A percentile compares a stretch with the other conserved stretches of the same genome.
Conservation (phyloP, 2,329 filamentous ascomycete species). For the Arthrobotrys pseudoclavata region DNA sequence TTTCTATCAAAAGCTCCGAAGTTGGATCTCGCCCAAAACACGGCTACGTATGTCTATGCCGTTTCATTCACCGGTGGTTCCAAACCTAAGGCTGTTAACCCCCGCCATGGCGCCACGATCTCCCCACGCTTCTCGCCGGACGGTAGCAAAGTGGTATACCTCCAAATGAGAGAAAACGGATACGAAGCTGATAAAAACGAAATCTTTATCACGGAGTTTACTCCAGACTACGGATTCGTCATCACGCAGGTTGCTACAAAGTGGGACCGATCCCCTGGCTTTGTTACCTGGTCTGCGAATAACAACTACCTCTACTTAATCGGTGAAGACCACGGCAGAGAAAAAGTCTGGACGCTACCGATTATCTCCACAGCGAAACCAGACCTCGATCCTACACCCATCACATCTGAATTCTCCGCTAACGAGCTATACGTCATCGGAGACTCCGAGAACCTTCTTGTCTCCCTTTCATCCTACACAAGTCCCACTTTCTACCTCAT, state of each 20-base stretch:
- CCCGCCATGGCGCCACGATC: conserved; percentile 65
- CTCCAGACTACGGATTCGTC: conserved; percentile 64
- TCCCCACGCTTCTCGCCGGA: conserved; percentile 76
- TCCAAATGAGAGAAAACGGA: conserved; percentile 80
- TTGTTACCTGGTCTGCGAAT: conserved; percentile 70
- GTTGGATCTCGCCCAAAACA: conserved; percentile 79
- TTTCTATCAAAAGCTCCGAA: conserved; percentile 82
- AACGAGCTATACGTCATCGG: conserved; percentile 60
- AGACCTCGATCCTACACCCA: conserved; percentile 18
- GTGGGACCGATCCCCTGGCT: conserved; percentile 71
- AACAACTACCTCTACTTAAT: conserved; percentile 77
- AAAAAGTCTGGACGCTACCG: conserved; percentile 75
- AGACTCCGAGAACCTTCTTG: conserved; percentile 70
- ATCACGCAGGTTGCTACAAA: conserved; percentile 66
- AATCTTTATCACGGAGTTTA: conserved; percentile 66
- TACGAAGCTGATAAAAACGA: conserved; percentile 83
- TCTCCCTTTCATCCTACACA: conserved; percentile 77
- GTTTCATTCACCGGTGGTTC: conserved; percentile 65
- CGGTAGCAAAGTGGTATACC: conserved; percentile 79
- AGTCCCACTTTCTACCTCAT: conserved; percentile 80
- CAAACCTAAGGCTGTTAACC: conserved; percentile 64
- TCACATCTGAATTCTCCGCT: conserved; percentile 41
- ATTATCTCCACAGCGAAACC: conserved; percentile 69
- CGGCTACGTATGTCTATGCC: conserved; percentile 84
- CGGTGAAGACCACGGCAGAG: conserved; percentile 77